Conservation (phyloP, 148 eudicot species). For the Persicaria tinctoria region DNA sequence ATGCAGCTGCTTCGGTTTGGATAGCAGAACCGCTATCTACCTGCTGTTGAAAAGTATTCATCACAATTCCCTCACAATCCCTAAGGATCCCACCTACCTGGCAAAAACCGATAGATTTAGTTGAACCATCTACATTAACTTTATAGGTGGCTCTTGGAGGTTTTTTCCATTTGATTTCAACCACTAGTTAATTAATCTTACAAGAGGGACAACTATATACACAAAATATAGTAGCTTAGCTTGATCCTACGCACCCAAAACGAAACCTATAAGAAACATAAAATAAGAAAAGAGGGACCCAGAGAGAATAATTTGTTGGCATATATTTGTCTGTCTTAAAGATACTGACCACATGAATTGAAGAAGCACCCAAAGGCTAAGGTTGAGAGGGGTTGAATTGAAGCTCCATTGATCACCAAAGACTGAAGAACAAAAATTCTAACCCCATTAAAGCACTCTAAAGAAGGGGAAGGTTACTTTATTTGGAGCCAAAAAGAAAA, state of each 20-base stretch:
- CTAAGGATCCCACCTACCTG: too few relatives aligned
- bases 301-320: conserved; percentile 8
- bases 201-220: too few relatives aligned
- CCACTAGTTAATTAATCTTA: too few relatives aligned
- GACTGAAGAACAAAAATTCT: background rate
- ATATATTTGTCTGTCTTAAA: conserved; percentile 3
- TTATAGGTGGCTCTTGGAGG: too few relatives aligned
- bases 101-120: too few relatives aligned
- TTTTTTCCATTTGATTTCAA: too few relatives aligned
- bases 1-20: too few relatives aligned
- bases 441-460: background rate
- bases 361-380: background rate
- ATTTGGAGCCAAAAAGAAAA: too few relatives aligned
- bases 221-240: background rate
- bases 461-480: background rate
- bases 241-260: background rate
- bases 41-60: too few relatives aligned
- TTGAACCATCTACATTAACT: too few relatives aligned
- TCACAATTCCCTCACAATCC: too few relatives aligned
- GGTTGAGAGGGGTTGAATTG: background rate
- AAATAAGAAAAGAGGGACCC: background rate
- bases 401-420: background rate
- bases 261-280: background rate
- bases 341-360: background rate
- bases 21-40: too few relatives aligned